Evolutionary conservation across 805 yeast genomes (phyloP).

Genomic region (Nakazawaea peltata): DNA sequence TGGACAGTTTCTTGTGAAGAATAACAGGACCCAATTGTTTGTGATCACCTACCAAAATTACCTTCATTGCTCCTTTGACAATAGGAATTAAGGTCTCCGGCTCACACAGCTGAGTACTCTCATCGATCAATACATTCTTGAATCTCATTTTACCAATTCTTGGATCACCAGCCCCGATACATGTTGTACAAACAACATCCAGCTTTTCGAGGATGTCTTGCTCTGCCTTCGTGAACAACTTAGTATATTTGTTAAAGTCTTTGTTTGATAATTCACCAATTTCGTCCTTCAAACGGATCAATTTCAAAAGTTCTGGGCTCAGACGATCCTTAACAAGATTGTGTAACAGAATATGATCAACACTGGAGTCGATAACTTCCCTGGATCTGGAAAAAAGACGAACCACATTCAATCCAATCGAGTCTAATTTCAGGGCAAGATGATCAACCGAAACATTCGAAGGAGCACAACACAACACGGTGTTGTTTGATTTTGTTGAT

Average conservation of each 20-base stretch:
- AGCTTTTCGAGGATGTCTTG: slow-evolving; percentile 40
- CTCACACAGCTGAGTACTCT: slow-evolving; percentile 89
- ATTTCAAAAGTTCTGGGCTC: slow-evolving; percentile 48
- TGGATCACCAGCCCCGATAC: slow-evolving; percentile 85
- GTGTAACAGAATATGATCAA: slow-evolving; percentile 46
- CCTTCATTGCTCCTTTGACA: slow-evolving; percentile 83
- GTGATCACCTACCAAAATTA: slow-evolving; percentile 86
- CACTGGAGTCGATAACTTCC: slow-evolving; percentile 67
- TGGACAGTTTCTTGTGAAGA: slow-evolving; percentile 68
- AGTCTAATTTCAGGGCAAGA: slow-evolving; percentile 62
- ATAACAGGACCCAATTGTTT: slow-evolving; percentile 94
- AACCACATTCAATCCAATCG: slow-evolving; percentile 70
- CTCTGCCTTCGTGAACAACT: slow-evolving; percentile 41
- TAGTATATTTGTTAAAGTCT: slow-evolving; percentile 40
- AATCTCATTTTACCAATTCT: slow-evolving; percentile 51
- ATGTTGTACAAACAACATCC: slow-evolving; percentile 83
- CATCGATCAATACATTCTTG: slow-evolving; percentile 81
- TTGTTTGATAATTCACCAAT: slow-evolving; percentile 56
- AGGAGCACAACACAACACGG: slow-evolving; percentile 86
- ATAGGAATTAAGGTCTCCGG: slow-evolving; percentile 89
- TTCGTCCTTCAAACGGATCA: slow-evolving; percentile 50
- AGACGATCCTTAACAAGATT: slow-evolving; percentile 39
- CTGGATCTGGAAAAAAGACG: slow-evolving; percentile 70
- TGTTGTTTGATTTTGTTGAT: slow-evolving; percentile 48
- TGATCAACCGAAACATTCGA: slow-evolving; percentile 95